Conservation (phyloP, 805 yeast genomes). For the Kuraishia piskuri region DNA sequence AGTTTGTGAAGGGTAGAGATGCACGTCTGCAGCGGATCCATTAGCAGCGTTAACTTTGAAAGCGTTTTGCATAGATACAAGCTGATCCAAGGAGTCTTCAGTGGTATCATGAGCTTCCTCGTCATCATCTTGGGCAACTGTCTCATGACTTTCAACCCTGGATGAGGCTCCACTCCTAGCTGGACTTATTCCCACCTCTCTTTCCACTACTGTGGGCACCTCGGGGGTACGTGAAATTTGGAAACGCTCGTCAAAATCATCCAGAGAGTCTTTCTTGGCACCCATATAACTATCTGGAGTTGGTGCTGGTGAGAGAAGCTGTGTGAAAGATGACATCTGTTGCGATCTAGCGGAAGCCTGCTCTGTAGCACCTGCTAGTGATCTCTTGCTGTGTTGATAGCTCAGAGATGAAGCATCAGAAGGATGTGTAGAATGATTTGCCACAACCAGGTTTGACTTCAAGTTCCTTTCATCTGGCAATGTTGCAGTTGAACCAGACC, state of each 20-base stretch:
- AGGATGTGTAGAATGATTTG: background rate
- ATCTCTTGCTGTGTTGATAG: background rate
- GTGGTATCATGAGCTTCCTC: background rate
- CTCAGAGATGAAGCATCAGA: background rate
- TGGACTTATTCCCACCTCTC: background rate
- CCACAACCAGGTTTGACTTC: background rate
- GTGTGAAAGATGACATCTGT: background rate
- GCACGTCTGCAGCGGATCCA: background rate
- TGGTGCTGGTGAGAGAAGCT: background rate
- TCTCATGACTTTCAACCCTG: constrained; percentile 6
- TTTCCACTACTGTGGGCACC: background rate
- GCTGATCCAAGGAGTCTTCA: constrained; percentile 15
- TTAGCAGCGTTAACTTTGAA: constrained; percentile 8
- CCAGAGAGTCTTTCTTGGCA: background rate
- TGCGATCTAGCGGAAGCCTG: background rate
- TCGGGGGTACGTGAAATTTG: background rate
- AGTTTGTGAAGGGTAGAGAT: constrained; percentile 3
- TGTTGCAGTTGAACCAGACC: background rate
- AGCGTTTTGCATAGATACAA: constrained; percentile 18
- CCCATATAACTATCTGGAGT: background rate
- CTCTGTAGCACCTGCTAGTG: background rate
- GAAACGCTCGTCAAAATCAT: constrained; percentile 1
- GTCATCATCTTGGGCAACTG: background rate
- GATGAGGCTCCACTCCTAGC: constrained; percentile 1
- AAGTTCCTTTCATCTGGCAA: background rate